Percentiles rank a stretch among this genome's conserved stretches.
These are phyloP conservation scores for Paecilomyces variotii DNA, from an alignment of 2,329 filamentous ascomycete genomes.

Conservation along the genomic window DNA sequence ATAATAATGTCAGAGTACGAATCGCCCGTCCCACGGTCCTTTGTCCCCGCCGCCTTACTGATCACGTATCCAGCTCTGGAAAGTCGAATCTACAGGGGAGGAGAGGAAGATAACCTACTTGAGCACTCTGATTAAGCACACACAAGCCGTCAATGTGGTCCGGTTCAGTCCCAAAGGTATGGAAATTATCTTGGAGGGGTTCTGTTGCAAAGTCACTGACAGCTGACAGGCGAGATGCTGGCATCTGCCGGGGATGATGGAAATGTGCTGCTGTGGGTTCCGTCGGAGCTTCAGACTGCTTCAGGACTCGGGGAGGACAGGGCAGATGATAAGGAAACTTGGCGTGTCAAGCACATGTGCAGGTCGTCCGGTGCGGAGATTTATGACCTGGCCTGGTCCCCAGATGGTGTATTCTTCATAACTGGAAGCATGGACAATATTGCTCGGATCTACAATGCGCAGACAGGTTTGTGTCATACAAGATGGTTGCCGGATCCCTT, in stretches of 20 bases:
- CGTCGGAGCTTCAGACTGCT: conserved; percentile 64
- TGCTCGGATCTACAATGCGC: conserved; percentile 90
- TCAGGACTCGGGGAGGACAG: conserved; percentile 71
- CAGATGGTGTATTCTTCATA: conserved; percentile 93
- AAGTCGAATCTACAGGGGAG: conserved; percentile 73
- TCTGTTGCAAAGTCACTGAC: conserved; percentile 15
- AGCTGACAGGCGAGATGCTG: conserved; percentile 67
- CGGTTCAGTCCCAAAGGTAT: conserved; percentile 88
- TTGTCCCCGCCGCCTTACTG: conserved; percentile 22
- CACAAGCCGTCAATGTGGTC: conserved; percentile 95
- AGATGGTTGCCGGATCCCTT: neutral
- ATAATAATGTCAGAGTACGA: conserved; percentile 87
- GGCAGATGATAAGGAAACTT: conserved; percentile 89
- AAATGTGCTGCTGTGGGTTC: conserved; percentile 94
- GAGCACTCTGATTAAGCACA: conserved; percentile 85
- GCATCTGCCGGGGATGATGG: conserved; percentile 96
- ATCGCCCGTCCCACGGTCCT: conserved; percentile 10
- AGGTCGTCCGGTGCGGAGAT: conserved; percentile 91
- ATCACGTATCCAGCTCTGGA: conserved; percentile 65
- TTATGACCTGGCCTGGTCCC: conserved; percentile 97
- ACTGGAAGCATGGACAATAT: conserved; percentile 99
- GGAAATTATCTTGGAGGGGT: neutral
- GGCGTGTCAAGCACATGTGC: conserved; percentile 97
- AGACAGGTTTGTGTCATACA: conserved; percentile 57
- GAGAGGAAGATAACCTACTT: conserved; percentile 87